phyloP scores from a whole-genome alignment of 176 grass and related monocot genomes.

The Oryza glaberrima region DNA sequence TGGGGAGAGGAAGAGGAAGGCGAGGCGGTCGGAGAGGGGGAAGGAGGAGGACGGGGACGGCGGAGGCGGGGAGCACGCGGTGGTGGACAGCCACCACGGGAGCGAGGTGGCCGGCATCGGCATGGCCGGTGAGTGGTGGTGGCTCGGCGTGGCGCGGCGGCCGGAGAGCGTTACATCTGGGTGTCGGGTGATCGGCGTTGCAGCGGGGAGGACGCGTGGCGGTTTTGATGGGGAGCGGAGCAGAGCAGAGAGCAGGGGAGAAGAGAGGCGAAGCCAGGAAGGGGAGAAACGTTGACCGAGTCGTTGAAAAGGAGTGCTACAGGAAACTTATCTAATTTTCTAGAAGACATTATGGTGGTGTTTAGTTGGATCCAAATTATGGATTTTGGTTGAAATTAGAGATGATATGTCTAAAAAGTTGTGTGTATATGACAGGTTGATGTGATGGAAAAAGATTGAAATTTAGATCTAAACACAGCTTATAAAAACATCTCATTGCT shows the following conservation, averaged over 20 bases:
- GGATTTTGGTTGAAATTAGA: too few species aligned
- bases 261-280: too few species aligned
- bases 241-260: not conserved
- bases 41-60: not conserved
- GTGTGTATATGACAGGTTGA: too few species aligned
- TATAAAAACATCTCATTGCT: too few species aligned
- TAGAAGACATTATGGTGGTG: too few species aligned
- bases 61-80: slow-evolving; percentile 27
- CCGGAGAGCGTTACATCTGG: not conserved
- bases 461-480: too few species aligned
- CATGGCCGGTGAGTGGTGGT: not conserved
- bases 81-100: slow-evolving; percentile 50
- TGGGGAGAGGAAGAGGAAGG: slow-evolving; percentile 42
- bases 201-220: not conserved
- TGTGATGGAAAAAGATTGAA: too few species aligned
- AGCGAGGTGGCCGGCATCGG: slow-evolving; percentile 6
- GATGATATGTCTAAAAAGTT: too few species aligned
- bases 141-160: not conserved
- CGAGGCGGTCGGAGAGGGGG: slow-evolving; percentile 24
- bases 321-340: too few species aligned
- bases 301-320: not conserved
- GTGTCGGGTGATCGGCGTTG: not conserved
- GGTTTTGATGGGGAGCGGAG: not conserved
- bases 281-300: not conserved
- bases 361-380: too few species aligned